Base-by-base conservation (phyloP, 2,329 filamentous ascomycete species). In the Neofusicoccum sp. region DNA sequence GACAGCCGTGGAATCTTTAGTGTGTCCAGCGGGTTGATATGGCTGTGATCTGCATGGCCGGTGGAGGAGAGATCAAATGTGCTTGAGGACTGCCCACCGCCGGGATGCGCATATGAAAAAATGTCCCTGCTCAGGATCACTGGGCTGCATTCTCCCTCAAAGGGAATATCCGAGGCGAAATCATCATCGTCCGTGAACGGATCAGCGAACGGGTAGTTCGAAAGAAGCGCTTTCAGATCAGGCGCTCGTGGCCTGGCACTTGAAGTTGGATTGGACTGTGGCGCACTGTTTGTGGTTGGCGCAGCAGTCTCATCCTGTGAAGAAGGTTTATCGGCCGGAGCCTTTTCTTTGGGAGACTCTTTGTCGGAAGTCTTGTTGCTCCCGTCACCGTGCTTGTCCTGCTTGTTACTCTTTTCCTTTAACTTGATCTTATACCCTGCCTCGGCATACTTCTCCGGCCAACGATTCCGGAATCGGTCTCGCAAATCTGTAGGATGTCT, bases 381-480 rank as follows among this genome's bases (percentile, higher is more conserved):
- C n/a, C 33, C 59, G 12, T 67, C 61, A 31, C 62, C 62, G 16
- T 48, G 47, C 6, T 54, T 43, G 1, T 62, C 58, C 61, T 59
- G 59, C 37, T 68, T 66, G 45, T 67, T 72, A 16, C 66, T 65
- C 47, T 73, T 68, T 22, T 72, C 65, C 48, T 76, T 73, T 5
- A 69, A 64, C 56, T 77, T 75, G 34, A 76, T 67, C 56, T 77
- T 79, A 52, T 77, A 76, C 5, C 81, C 81, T n/a, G 78, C 77
- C 59, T 78, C 74, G 11, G 78, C 79, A 69, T 87, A 89, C 16
- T 81, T 77, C 34, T 86, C 79, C 0, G 86, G 85, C 67, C 83
- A 88, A 36, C 81, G 80, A 6, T 84, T 86, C 14, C 86, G 79
- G 66, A 89, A 86, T 3, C 86, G 82, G 70, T 89, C 87, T 36